These are phyloP conservation scores for Gaeumannomyces sp. DNA, from an alignment of 2,329 filamentous ascomycete genomes.

Conservation along the genomic window DNA sequence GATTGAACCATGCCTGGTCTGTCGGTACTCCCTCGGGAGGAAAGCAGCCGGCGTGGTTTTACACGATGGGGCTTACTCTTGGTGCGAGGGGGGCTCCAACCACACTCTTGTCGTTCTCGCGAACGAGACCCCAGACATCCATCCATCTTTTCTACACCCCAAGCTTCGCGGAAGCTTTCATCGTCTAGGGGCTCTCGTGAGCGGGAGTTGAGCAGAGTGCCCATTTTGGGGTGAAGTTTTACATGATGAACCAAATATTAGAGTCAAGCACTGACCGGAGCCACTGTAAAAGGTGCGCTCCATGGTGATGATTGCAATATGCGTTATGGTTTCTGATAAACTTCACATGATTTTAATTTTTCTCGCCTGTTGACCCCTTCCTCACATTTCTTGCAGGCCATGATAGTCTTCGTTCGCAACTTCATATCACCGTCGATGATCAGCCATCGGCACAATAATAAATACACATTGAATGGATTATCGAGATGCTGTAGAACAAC, in stretches of 20 bases:
- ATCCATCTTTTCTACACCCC: constrained; percentile 21
- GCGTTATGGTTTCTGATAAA: constrained; percentile 35
- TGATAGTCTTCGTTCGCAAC: no score
- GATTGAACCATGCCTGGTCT: constrained; percentile 63
- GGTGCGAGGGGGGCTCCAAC: constrained; percentile 74
- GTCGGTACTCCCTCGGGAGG: constrained; percentile 18
- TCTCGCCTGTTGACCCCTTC: background rate
- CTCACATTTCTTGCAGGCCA: background rate
- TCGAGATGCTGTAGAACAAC: background rate
- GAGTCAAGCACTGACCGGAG: constrained; percentile 95
- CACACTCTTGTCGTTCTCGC: constrained; percentile 21
- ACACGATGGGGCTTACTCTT: constrained; percentile 99
- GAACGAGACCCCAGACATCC: background rate
- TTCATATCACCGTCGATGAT: background rate
- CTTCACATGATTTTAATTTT: constrained; percentile 14
- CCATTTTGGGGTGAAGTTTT: constrained; percentile 52
- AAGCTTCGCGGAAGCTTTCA: constrained; percentile 32
- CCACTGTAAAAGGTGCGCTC: constrained; percentile 20
- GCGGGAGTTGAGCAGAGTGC: constrained; percentile 13
- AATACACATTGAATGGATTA: background rate
- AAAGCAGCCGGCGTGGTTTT: constrained; percentile 48
- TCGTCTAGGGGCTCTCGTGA: constrained; percentile 20
- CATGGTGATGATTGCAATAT: constrained; percentile 36
- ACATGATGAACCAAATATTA: constrained; percentile 92
- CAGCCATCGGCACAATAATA: background rate